These are phyloP conservation scores for Botrytis pseudocinerea DNA, from an alignment of 2,329 filamentous ascomycete species.

Conservation along the genomic window DNA sequence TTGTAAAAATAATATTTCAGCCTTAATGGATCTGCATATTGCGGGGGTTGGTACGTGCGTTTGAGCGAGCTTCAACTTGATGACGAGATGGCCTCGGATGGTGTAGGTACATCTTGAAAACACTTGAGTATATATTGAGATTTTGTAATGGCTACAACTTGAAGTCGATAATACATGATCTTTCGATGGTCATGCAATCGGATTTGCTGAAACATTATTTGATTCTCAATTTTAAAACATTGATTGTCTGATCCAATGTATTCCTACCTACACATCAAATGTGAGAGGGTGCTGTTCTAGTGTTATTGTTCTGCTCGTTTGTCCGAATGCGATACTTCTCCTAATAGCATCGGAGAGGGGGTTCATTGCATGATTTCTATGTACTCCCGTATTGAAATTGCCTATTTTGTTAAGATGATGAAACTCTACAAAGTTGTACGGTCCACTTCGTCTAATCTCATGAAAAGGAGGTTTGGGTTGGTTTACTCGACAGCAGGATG, in stretches of 20 bases:
- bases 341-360: background rate
- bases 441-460: background rate
- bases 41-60: background rate
- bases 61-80: background rate
- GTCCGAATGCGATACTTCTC: background rate
- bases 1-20: slow-evolving; percentile 17
- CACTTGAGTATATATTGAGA: background rate
- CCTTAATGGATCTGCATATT: slow-evolving; percentile 21
- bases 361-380: background rate
- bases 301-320: background rate
- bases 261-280: background rate
- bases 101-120: background rate
- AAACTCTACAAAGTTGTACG: background rate
- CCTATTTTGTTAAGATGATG: background rate
- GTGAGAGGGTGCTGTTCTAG: background rate
- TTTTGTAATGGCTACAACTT: background rate
- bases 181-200: background rate
- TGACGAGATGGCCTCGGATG: background rate
- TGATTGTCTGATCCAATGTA: background rate
- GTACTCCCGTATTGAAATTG: background rate
- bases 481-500: background rate
- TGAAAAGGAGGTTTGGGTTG: background rate
- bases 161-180: background rate
- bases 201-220: background rate
- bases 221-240: background rate